phyloP scores from a whole-genome alignment of 345 rosid species.

The Eucalyptus erythrocorys region DNA sequence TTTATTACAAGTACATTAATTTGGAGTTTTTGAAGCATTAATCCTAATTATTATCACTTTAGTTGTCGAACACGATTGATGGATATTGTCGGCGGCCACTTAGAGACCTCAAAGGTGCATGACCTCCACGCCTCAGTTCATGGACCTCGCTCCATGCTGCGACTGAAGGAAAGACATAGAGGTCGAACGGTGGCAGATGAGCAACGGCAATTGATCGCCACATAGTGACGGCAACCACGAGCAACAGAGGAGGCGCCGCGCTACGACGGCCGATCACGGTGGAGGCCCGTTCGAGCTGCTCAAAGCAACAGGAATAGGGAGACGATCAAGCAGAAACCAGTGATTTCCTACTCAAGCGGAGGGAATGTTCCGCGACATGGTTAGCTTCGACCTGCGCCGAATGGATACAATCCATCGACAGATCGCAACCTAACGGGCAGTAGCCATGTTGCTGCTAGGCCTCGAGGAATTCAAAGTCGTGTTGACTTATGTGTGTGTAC shows the following conservation, averaged over 20 bases:
- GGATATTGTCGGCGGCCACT: rapidly evolving
- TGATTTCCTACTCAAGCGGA: not conserved
- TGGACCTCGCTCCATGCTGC: not conserved
- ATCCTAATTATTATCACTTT: not conserved
- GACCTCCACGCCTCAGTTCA: not conserved
- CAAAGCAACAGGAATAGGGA: not conserved
- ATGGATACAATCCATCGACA: not conserved
- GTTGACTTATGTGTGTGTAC: not conserved
- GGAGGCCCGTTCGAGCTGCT: not conserved
- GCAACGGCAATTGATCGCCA: rapidly evolving
- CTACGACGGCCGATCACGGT: not conserved
- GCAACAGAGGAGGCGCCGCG: not conserved
- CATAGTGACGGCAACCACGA: rapidly evolving
- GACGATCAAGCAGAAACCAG: not conserved
- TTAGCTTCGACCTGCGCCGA: not conserved
- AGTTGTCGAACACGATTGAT: not conserved
- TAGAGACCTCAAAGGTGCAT: not conserved
- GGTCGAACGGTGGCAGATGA: not conserved
- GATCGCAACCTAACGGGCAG: not conserved
- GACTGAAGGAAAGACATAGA: not conserved
- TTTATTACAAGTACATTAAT: rapidly evolving
- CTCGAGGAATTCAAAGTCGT: not conserved
- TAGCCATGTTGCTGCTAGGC: not conserved
- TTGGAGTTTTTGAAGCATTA: rapidly evolving
- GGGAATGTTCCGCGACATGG: not conserved